Conservation (phyloP, 495 filamentous ascomycete species). For the Podospora comata region DNA sequence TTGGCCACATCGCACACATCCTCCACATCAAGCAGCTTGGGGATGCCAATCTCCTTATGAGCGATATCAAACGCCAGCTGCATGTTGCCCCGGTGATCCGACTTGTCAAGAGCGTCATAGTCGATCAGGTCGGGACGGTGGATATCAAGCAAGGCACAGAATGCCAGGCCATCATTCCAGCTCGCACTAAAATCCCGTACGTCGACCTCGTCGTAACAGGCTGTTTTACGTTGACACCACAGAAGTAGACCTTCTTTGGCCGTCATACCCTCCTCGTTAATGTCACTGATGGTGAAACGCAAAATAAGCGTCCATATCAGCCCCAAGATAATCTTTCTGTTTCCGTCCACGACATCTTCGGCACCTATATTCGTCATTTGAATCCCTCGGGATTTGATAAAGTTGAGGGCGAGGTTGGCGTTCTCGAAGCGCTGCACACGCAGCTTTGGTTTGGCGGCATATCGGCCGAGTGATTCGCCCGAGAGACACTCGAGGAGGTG, state of each 20-base stretch:
- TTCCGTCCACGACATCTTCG: slow-evolving; percentile 97
- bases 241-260: slow-evolving; percentile 92
- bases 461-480: slow-evolving; percentile 88
- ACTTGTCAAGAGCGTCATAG: slow-evolving; percentile 90
- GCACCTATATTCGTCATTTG: slow-evolving; percentile 98
- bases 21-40: slow-evolving; percentile 91
- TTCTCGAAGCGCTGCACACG: slow-evolving; percentile 98
- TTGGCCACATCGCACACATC: slow-evolving; percentile 96
- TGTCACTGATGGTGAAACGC: slow-evolving; percentile 96
- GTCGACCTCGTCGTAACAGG: slow-evolving; percentile 95
- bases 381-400: slow-evolving; percentile 84
- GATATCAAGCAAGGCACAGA: slow-evolving; percentile 94
- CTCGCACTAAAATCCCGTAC: slow-evolving; percentile 90
- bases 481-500: slow-evolving; percentile 95
- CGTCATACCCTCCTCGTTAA: slow-evolving; percentile 96
- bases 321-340: slow-evolving; percentile 93
- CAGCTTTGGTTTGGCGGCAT: slow-evolving; percentile 91
- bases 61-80: slow-evolving; percentile 95
- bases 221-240: slow-evolving; percentile 98
- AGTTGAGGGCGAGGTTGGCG: slow-evolving; percentile 92
- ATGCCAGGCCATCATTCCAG: slow-evolving; percentile 96
- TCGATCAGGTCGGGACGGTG: slow-evolving; percentile 97
- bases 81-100: slow-evolving; percentile 94
- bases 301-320: slow-evolving; percentile 98
- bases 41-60: slow-evolving; percentile 93